Percentiles rank a stretch among this genome's conserved stretches.
These are phyloP conservation scores for Periconia sp. DNA, from an alignment of 2,329 filamentous ascomycete species.

Conservation along the genomic window DNA sequence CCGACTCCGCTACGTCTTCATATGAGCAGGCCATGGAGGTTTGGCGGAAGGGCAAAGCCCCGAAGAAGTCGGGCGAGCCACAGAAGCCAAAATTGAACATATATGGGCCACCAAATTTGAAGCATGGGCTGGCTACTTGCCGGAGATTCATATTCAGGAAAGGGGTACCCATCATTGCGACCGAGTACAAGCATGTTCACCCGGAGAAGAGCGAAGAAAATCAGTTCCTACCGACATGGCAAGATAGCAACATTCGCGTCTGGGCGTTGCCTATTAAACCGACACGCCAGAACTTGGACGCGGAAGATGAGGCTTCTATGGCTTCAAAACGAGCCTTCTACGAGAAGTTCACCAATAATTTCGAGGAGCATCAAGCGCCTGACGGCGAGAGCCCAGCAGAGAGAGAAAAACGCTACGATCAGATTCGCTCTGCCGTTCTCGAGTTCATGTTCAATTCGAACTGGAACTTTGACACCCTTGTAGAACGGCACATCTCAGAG, in stretches of 20 bases:
- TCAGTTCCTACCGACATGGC: conserved; percentile 67
- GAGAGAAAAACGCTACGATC: conserved; percentile 51
- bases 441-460: conserved; percentile 78
- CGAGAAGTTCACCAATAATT: conserved; percentile 34
- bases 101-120: conserved; percentile 81
- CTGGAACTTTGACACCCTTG: conserved; percentile 74
- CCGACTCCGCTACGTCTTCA: conserved; percentile 65
- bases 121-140: conserved; percentile 80
- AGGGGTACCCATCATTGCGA: conserved; percentile 73
- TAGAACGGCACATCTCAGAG: conserved; percentile 69
- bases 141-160: conserved; percentile 86
- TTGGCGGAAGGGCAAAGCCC: conserved; percentile 25
- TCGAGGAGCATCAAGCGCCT: conserved; percentile 37
- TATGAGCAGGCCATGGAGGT: conserved; percentile 52
- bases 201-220: conserved; percentile 35
- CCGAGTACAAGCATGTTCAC: conserved; percentile 63
- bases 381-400: conserved; percentile 39
- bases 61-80: conserved; percentile 22
- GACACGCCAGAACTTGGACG: conserved; percentile 6
- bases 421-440: conserved; percentile 68
- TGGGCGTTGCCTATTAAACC: conserved; percentile 76
- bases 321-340: conserved; percentile 28
- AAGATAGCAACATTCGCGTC: conserved; percentile 78
- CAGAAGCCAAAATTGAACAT: conserved; percentile 55
- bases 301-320: conserved; percentile 22